These are phyloP conservation scores for Blastomyces silverae DNA, from an alignment of 2,329 filamentous ascomycete species.

Conservation along the genomic window DNA sequence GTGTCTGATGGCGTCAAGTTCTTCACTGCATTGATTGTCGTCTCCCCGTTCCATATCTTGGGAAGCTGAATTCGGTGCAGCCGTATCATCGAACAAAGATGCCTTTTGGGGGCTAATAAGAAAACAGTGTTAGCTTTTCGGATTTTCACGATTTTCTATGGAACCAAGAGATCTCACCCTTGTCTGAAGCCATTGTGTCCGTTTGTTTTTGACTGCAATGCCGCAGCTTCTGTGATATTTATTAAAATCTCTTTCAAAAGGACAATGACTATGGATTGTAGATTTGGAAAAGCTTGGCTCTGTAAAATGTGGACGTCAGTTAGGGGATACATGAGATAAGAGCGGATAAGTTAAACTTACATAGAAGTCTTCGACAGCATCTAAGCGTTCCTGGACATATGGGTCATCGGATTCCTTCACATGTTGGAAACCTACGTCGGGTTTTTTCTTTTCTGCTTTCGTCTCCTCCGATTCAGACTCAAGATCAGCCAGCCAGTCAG, in stretches of 20 bases:
- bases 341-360: slow-evolving; percentile 48
- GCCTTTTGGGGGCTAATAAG: background rate
- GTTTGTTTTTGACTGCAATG: slow-evolving; percentile 48
- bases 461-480: slow-evolving; percentile 20
- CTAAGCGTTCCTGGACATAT: slow-evolving; percentile 51
- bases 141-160: background rate
- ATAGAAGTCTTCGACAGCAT: slow-evolving; percentile 76
- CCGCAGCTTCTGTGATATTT: slow-evolving; percentile 78
- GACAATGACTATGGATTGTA: slow-evolving; percentile 91
- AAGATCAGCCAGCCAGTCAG: slow-evolving; percentile 31
- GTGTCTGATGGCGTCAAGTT: slow-evolving; percentile 71
- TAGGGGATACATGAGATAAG: background rate
- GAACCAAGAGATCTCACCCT: slow-evolving; percentile 39
- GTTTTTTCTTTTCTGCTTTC: slow-evolving; percentile 14
- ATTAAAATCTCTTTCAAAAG: slow-evolving; percentile 79
- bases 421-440: slow-evolving; percentile 15
- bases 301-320: slow-evolving; percentile 33
- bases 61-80: background rate
- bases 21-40: slow-evolving; percentile 46
- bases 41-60: slow-evolving; percentile 9
- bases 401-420: slow-evolving; percentile 33
- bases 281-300: slow-evolving; percentile 68
- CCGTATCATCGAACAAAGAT: slow-evolving; percentile 1
- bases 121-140: background rate
- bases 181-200: slow-evolving; percentile 42